Percentiles rank a stretch among this genome's conserved stretches.
These are phyloP conservation scores for Talaromyces funiculosus DNA, from an alignment of 2,329 filamentous ascomycete genomes.

Conservation along the genomic window DNA sequence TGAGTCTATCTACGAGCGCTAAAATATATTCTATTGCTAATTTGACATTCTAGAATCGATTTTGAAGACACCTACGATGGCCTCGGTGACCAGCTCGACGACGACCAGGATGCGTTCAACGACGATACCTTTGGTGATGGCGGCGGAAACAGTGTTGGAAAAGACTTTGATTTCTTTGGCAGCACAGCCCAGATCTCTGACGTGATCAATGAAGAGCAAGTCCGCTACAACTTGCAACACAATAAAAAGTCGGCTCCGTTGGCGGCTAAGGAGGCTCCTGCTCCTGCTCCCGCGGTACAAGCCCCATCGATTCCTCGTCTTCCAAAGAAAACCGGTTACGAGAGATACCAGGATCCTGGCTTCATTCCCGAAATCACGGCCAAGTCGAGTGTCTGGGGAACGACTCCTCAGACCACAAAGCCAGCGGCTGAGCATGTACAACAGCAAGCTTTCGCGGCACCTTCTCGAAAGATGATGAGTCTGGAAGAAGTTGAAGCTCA, in stretches of 20 bases:
- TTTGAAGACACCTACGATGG: slow-evolving; percentile 98
- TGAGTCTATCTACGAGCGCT: slow-evolving; percentile 30
- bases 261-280: slow-evolving; percentile 27
- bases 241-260: slow-evolving; percentile 50
- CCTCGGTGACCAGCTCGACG: slow-evolving; percentile 81
- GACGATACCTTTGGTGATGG: slow-evolving; percentile 77
- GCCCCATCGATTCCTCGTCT: slow-evolving; percentile 40
- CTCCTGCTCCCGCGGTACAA: slow-evolving; percentile 28
- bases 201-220: slow-evolving; percentile 85
- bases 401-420: slow-evolving; percentile 45
- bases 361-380: slow-evolving; percentile 87
- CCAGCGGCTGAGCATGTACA: slow-evolving; percentile 19
- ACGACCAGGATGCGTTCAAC: slow-evolving; percentile 90
- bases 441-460: slow-evolving; percentile 22
- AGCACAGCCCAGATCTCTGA: slow-evolving; percentile 80
- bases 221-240: slow-evolving; percentile 72
- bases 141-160: slow-evolving; percentile 56
- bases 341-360: slow-evolving; percentile 79
- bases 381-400: slow-evolving; percentile 88
- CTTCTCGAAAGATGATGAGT: slow-evolving; percentile 78
- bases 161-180: slow-evolving; percentile 96
- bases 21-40: neutral
- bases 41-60: slow-evolving; percentile 55
- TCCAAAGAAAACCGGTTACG: slow-evolving; percentile 75
- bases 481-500: slow-evolving; percentile 94